phyloP scores from a whole-genome alignment of 2,329 filamentous ascomycete species.

The Aureobasidium mangrovei region DNA sequence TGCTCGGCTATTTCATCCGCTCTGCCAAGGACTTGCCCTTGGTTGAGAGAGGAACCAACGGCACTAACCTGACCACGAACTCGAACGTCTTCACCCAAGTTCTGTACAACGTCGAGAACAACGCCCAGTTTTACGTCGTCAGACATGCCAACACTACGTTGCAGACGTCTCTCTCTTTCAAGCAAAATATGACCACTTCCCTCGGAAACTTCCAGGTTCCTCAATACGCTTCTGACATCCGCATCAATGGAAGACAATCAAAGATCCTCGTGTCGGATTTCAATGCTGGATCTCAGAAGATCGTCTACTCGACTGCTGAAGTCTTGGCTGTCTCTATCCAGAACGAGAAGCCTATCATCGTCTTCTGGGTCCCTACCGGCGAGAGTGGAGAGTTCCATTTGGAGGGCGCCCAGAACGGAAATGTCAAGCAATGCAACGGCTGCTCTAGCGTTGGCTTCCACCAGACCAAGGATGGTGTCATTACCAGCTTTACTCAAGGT shows the following conservation, averaged over 20 bases:
- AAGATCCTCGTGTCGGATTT: slow-evolving; percentile 57
- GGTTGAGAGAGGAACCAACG: slow-evolving; percentile 43
- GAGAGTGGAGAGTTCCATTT: slow-evolving; percentile 33
- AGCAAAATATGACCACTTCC: slow-evolving; percentile 48
- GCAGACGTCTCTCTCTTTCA: slow-evolving; percentile 44
- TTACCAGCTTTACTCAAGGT: slow-evolving; percentile 20
- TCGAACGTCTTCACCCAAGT: slow-evolving; percentile 45
- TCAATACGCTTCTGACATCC: slow-evolving; percentile 38
- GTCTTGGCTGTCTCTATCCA: slow-evolving; percentile 34
- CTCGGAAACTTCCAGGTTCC: slow-evolving; percentile 43
- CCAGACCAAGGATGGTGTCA: slow-evolving; percentile 22
- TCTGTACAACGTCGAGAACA: slow-evolving; percentile 50
- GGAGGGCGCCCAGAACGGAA: slow-evolving; percentile 17
- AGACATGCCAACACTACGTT: slow-evolving; percentile 48
- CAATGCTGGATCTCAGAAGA: slow-evolving; percentile 40
- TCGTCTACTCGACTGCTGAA: slow-evolving; percentile 50
- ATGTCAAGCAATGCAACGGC: slow-evolving; percentile 25
- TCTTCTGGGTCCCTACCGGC: slow-evolving; percentile 32
- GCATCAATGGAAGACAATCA: slow-evolving; percentile 52
- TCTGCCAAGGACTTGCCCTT: slow-evolving; percentile 49
- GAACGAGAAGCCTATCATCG: slow-evolving; percentile 29
- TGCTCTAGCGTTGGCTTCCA: slow-evolving; percentile 37
- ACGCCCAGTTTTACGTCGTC: slow-evolving; percentile 51
- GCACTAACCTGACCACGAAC: slow-evolving; percentile 38
- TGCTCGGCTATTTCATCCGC: slow-evolving; percentile 52